Evolutionary conservation across 495 filamentous ascomycete species (phyloP).

Genomic region (Xylaria flabelliformis): DNA sequence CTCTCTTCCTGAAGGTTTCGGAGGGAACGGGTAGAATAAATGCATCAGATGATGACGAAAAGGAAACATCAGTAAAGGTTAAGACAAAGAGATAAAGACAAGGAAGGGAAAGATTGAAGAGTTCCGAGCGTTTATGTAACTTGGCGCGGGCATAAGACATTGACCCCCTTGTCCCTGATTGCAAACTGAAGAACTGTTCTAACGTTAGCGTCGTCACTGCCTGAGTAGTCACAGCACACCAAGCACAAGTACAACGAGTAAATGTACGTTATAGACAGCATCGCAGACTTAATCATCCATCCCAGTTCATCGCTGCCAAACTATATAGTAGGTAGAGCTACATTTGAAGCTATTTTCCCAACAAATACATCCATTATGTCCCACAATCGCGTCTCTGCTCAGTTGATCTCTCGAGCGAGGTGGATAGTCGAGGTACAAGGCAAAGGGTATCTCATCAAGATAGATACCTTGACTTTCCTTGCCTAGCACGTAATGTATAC

Average conservation of each 20-base stretch:
- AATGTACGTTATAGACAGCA: neutral
- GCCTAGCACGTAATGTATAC: neutral
- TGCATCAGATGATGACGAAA: too few species aligned
- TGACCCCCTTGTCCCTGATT: neutral
- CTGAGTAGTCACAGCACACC: neutral
- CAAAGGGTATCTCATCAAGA: neutral
- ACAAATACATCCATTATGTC: neutral
- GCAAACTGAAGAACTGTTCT: neutral
- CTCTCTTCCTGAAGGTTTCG: too few species aligned
- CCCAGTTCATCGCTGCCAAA: neutral
- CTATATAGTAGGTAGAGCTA: conserved; percentile 13
- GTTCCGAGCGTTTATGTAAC: too few species aligned
- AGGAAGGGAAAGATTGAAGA: too few species aligned
- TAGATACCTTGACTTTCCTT: neutral
- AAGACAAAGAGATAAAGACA: too few species aligned
- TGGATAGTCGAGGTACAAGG: neutral
- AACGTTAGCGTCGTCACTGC: neutral
- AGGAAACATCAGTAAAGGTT: too few species aligned
- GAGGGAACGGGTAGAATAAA: too few species aligned
- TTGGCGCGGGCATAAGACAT: too few species aligned
- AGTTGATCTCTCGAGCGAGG: neutral
- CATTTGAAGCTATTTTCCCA: neutral
- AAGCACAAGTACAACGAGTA: neutral
- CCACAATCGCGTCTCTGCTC: too few species aligned
- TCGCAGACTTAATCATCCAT: neutral